phyloP scores from a whole-genome alignment of 108 stramenopile genomes.

The Pseudonitzschia delicatissima region DNA sequence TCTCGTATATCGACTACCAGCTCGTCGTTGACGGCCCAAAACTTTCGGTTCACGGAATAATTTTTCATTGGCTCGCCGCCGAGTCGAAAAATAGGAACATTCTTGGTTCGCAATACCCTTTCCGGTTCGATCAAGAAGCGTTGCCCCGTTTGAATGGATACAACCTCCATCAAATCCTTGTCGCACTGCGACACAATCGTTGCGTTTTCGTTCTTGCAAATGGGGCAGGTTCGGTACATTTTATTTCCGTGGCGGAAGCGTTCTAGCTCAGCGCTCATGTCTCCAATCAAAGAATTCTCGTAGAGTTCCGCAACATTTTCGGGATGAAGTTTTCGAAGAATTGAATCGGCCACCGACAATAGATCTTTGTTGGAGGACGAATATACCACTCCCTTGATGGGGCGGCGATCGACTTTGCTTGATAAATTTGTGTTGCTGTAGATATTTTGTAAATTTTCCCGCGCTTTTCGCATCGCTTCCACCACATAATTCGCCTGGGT shows the following conservation, averaged over 20 bases:
- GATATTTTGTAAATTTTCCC: slow-evolving; percentile 13
- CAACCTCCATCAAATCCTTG: slow-evolving; percentile 36
- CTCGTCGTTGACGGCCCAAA: slow-evolving; percentile 41
- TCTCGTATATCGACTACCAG: slow-evolving; percentile 48
- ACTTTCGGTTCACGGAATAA: slow-evolving; percentile 29
- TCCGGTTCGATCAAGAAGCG: slow-evolving; percentile 48
- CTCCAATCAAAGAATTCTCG: slow-evolving; percentile 27
- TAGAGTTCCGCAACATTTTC: slow-evolving; percentile 50
- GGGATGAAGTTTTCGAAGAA: slow-evolving; percentile 26
- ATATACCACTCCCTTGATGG: slow-evolving; percentile 59
- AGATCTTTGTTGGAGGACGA: slow-evolving; percentile 34
- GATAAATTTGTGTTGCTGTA: slow-evolving; percentile 22
- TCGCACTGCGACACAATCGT: slow-evolving; percentile 19
- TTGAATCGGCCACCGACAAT: slow-evolving; percentile 40
- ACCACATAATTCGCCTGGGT: slow-evolving; percentile 36
- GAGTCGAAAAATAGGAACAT: slow-evolving; percentile 35
- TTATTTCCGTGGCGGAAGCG: slow-evolving; percentile 42
- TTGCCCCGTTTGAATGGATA: slow-evolving; percentile 3
- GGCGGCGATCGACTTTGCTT: slow-evolving; percentile 30
- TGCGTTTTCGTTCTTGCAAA: slow-evolving; percentile 35
- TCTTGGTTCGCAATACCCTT: slow-evolving; percentile 32
- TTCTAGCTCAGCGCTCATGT: slow-evolving; percentile 42
- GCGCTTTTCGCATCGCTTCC: slow-evolving; percentile 21
- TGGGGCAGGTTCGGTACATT: slow-evolving; percentile 38
- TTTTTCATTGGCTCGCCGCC: slow-evolving; percentile 34